Evolutionary conservation across 306 rosid genomes (phyloP), one percentile per base, ranked within the genome.

Genomic region (Trifolium subterraneum): DNA sequence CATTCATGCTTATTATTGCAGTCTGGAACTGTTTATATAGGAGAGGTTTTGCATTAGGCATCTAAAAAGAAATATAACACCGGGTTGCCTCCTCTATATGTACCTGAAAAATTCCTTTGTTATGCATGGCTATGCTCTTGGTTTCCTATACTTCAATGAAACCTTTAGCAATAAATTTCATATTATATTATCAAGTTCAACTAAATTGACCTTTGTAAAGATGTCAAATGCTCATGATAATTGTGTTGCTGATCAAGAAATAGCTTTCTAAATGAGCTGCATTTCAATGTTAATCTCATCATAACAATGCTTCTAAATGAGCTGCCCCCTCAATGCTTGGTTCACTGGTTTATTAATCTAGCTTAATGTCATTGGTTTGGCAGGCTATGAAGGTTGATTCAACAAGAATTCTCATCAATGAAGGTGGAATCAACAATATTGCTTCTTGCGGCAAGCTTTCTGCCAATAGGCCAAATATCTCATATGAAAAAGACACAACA

Each of bases 351-450:
- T 73, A 50, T 19, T 50, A 35, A 58, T 83, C 81, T 72, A 41
- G 78, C 45, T 51, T 54, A 67, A 52, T 59, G 68, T 22, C 50
- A 74, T 77, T 70, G 64, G 61, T 50, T 78, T 85, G 60, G 72
- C 94, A 84, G 90, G 81, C 74, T 66, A 71, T 77, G 71, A 74
- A 72, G 70, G 77, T 71, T 80, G 86, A 79, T 54, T 66, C 70
- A 3, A 48, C 78, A 48, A 81, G 35, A 62, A 54, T 60, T 66
- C 62, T 77, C 64, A 20, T 50, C 80, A 50, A 82, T 73, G 77
- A 69, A 73, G 77, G 65, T 66, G 75, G 72, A 77, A 58, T 27
- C 60, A 71, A 71, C 64, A 71, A 61, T 67, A 47, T 66, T 78
- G 82, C 73, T 64, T 39, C 83, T 65, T 81, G 72, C 71, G 68